Percentiles rank a stretch among this genome's conserved stretches.
phyloP scores from a whole-genome alignment of 441 rosid species.

The Geranium incanum region DNA sequence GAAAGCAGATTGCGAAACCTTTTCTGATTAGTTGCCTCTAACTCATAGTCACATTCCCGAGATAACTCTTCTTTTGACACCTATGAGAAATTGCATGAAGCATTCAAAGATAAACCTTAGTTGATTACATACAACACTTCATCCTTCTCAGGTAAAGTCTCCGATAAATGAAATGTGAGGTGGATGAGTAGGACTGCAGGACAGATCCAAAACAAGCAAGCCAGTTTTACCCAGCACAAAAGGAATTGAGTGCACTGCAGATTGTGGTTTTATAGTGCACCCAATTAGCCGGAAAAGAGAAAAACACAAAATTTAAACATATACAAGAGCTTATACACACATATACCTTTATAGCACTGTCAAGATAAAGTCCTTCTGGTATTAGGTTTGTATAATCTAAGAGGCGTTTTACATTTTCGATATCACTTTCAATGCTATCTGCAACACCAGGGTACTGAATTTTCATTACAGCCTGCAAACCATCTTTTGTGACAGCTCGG shows the following conservation, averaged over 20 bases:
- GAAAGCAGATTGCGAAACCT: constrained; percentile 51
- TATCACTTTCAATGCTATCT: constrained; percentile 84
- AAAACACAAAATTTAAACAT: background rate
- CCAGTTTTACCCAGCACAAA: background rate
- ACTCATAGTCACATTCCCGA: constrained; percentile 80
- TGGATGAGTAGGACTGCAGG: background rate
- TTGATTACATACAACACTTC: background rate
- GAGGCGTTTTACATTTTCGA: constrained; percentile 79
- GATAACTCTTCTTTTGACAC: constrained; percentile 90
- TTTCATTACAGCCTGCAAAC: constrained; percentile 72
- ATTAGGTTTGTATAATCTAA: constrained; percentile 75
- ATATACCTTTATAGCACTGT: constrained; percentile 82
- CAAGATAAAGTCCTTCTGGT: constrained; percentile 85
- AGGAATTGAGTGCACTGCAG: background rate
- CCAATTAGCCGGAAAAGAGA: background rate
- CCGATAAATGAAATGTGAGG: constrained; percentile 1
- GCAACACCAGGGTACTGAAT: constrained; percentile 99
- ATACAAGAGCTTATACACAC: constrained; percentile 8
- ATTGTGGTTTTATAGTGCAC: constrained; percentile 11
- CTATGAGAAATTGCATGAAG: constrained; percentile 29
- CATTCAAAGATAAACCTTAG: constrained; percentile 20
- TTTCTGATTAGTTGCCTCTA: constrained; percentile 84
- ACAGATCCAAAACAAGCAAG: background rate
- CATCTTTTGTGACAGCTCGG: constrained; percentile 68
- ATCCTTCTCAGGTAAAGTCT: constrained; percentile 12